Base-by-base conservation (phyloP, 208 protist species). In the Herpetomonas samuelpessoai region DNA sequence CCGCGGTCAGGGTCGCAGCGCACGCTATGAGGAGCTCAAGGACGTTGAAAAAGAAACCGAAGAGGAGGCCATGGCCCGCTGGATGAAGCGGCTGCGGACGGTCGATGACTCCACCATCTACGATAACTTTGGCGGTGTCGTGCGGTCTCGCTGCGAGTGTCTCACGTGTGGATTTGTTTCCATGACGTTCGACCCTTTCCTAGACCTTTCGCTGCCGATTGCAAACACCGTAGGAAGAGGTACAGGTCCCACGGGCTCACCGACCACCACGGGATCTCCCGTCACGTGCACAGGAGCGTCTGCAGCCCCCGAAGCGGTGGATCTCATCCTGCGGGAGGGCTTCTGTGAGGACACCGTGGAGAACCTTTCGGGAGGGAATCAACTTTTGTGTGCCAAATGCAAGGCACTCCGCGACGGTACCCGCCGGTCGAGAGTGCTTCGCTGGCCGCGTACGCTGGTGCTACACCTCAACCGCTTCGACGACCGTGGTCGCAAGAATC, bases 391-490 rank as follows among this genome's bases (percentile, higher is more conserved):
- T 54, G 67, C 75, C 19, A 61, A 65, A 6, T 95, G 88, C 73
- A 86, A 81, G 47, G 74, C 72, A 45, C 57, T 72, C 21, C 73
- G 75, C 1, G 74, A 87, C 62, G 79, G 74, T 27, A 68, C 48
- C 0, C 85, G 80, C 27, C 60, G 57, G 41, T 44, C 71, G 29
- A 65, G 63, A 19, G 80, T 95, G 16, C 53, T 61, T 38, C 54
- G 66, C 22, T 92, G 86, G 83, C 85, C 88, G 9, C 76, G 73
- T 18, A 72, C 83, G 25, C 62, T 95, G 9, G 83, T 90, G 24
- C 54, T 95, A 3, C 83, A 95, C 65, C 62, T 95, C 7, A 95
- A 95, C 47, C 83, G 88, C 26, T 95, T 95, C 65, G 68, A 77
- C 65, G 60, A 71, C 26, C 57, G 57, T 0, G 83, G 85, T 6